phyloP scores from a whole-genome alignment of 2,329 filamentous ascomycete genomes.

The Pyrenophora seminiperda region DNA sequence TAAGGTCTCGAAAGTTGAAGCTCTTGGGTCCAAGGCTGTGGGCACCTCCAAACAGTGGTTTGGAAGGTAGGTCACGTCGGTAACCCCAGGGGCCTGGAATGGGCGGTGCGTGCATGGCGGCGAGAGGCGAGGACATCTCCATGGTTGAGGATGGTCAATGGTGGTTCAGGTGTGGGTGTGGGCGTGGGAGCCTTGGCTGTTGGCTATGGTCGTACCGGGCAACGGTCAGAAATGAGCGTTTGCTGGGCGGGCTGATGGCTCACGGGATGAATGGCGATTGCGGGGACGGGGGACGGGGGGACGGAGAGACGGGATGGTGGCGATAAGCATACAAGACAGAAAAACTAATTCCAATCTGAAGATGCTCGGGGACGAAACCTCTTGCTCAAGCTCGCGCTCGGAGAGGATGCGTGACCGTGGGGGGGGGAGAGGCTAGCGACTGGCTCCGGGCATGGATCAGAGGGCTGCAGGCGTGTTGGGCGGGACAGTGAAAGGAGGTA shows the following conservation, averaged over 20 bases:
- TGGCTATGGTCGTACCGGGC: conserved; percentile 59
- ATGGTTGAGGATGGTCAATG: conserved; percentile 59
- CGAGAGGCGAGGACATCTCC: conserved; percentile 92
- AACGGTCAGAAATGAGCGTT: conserved; percentile 32
- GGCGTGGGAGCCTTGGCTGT: conserved; percentile 50
- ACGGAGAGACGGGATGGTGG: conserved; percentile 20
- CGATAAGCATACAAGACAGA: conserved; percentile 48
- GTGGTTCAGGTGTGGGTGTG: conserved; percentile 49
- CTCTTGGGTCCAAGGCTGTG: conserved; percentile 64
- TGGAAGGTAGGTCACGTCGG: conserved; percentile 60
- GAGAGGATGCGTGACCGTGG: conserved; percentile 4
- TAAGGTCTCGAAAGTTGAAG: conserved; percentile 77
- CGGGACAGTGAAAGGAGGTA: conserved; percentile 18
- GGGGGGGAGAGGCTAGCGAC: conserved; percentile 20
- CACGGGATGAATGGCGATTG: conserved; percentile 24
- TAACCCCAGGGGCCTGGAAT: conserved; percentile 68
- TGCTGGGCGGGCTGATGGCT: conserved; percentile 8
- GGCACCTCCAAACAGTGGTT: conserved; percentile 57
- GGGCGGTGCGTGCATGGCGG: conserved; percentile 82
- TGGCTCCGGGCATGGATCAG: conserved; percentile 31
- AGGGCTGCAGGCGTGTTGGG: conserved; percentile 24
- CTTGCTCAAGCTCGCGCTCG: not conserved
- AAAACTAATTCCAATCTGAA: conserved; percentile 50
- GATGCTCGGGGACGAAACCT: conserved; percentile 38
- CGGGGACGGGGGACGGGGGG: not conserved